Evolutionary conservation across 805 yeast genomes (phyloP), one percentile per base, ranked within the genome.

Genomic region (Hanseniaspora lachancei): DNA sequence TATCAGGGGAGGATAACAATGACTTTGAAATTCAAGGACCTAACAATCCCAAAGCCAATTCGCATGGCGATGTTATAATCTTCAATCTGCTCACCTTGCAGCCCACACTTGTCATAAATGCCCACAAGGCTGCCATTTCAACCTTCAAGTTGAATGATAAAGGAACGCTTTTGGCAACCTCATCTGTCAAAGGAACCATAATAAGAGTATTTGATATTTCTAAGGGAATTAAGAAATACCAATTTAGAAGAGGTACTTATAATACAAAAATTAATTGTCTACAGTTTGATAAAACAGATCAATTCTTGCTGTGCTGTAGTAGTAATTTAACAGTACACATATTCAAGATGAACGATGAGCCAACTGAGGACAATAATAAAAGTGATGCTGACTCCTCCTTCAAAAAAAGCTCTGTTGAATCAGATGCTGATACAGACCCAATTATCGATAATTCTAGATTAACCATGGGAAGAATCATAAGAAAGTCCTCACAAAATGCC

Each of bases 321-420:
- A 80, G 95, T 2, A 87, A 95, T 21, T 95, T 86, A 46, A 93
- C 99, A 0, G 89, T 93, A 23, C 99, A 93, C 68, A 80, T 93
- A 40, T 93, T 91, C 74, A 77, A 89, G 57, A 68, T 89, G 54
- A 85, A 18, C 10, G 68, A 62, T 44, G 75, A 62, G 53, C 65
- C 60, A 18, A 69, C 63, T 10, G 46, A 47, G 5, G 66, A 62
- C n/a, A 24, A 39, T 23, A 58, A 60, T 35, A 58, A 47, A 43
- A 60, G 57, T 13, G 63, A 58, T 32, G 34, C 10, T 5, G 49
- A 48, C 13, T 46, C 54, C 15, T 6, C 20, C 10, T 5, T 6
- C 20, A 46, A 46, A 34, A 46, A 20, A 18, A 15, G n/a, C n/a
- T 18, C 39, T 32, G 35, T 18, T 29, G 54, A 46, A 16, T 46